Evolutionary conservation across 805 yeast genomes (phyloP), one percentile per base, ranked within the genome.

Genomic region (Metschnikowia similis): DNA sequence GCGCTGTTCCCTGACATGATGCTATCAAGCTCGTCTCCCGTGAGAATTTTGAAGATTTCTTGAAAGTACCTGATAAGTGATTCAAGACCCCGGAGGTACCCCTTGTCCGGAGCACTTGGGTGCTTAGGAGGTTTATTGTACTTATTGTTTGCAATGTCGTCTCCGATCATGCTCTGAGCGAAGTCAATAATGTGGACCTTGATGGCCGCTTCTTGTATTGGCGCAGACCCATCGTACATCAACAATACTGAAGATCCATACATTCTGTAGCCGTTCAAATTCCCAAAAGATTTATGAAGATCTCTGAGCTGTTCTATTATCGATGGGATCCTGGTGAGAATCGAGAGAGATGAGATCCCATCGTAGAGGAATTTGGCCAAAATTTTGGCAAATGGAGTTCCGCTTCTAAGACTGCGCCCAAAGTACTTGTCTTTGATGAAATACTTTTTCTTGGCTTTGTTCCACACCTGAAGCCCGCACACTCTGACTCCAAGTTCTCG

Each of bases 201-300:
- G 40, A 72, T 56, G 35, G 53, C 53, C 8, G 50, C 50, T 10
- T 51, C 51, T 26, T 26, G 28, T 10, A 35, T 14, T 11, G 53
- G 37, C 5, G 56, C 52, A 3, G 67, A 73, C 10, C 90, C 95
- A 62, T 94, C 98, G 66, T 92, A 92, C 84, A 94, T 89, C 56
- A 94, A 74, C 56, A 94, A 72, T 50, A 94, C 72, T 6, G 96
- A 86, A 0, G 96, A 86, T 1, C 99, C 99, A 66, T 94, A 94
- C 61, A 94, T 77, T 53, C 99, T 74, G 66, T 90, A 94, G 8
- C 92, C 91, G 13, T 72, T 71, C 44, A 94, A 73, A 40, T 71
- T 69, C 4, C 63, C 56, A 49, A 91, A 80, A 17, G 85, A 80
- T 2, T 61, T 57, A 41, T 77, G 75, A 50, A 94, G 70, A 45